Percentiles rank a stretch among this genome's conserved stretches.
phyloP scores from a whole-genome alignment of 2,329 filamentous ascomycete genomes.

The Leptosphaerulina australis region DNA sequence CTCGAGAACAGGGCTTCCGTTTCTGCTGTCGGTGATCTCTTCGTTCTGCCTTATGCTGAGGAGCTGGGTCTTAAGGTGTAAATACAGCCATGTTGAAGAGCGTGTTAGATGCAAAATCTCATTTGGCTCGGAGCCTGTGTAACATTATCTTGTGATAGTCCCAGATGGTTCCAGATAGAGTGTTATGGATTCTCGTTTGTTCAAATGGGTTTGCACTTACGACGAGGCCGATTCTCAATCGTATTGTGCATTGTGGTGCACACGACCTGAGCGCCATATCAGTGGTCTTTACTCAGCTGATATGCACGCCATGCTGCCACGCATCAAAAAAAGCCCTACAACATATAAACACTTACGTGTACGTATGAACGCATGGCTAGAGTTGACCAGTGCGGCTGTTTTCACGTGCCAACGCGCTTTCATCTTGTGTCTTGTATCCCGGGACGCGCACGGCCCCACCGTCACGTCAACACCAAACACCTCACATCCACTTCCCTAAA shows the following conservation, averaged over 20 bases:
- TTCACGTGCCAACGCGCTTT: slow-evolving; percentile 30
- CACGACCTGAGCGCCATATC: too few relatives aligned
- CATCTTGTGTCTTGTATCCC: too few relatives aligned
- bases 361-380: too few relatives aligned
- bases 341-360: too few relatives aligned
- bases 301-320: too few relatives aligned
- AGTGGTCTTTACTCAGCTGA: too few relatives aligned
- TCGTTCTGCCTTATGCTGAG: slow-evolving; percentile 87
- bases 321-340: too few relatives aligned
- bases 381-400: slow-evolving; percentile 11
- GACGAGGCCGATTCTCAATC: too few relatives aligned
- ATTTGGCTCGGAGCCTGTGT: slow-evolving; percentile 44
- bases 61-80: slow-evolving; percentile 96
- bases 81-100: slow-evolving; percentile 51
- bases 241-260: too few relatives aligned
- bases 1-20: slow-evolving; percentile 89
- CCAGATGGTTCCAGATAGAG: slow-evolving; percentile 50
- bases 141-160: slow-evolving; percentile 52
- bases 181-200: slow-evolving; percentile 39
- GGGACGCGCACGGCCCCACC: slow-evolving; percentile 15
- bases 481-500: not conserved
- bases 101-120: slow-evolving; percentile 39
- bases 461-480: slow-evolving; percentile 19
- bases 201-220: too few relatives aligned
- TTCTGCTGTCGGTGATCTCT: slow-evolving; percentile 87